Conservation (phyloP, 2,329 filamentous ascomycete genomes). For the Alternaria solani region DNA sequence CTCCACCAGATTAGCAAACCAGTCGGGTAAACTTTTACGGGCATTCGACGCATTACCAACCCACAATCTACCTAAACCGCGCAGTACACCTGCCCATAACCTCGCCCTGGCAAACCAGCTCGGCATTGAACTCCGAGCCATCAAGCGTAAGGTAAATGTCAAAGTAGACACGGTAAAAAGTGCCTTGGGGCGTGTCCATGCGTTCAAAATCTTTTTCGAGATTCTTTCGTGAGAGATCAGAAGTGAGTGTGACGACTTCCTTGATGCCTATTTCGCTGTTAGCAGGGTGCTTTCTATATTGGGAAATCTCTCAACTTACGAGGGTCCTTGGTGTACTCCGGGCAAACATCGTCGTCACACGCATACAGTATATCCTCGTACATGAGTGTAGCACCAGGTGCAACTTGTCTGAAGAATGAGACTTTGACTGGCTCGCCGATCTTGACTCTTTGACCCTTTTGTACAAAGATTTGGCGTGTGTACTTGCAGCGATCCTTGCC, state of each 20-base stretch:
- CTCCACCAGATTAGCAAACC: background rate
- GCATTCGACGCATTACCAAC: no score
- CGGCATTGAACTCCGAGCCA: conserved; percentile 96
- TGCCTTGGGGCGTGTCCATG: conserved; percentile 96
- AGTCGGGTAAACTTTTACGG: background rate
- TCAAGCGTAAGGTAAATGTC: conserved; percentile 88
- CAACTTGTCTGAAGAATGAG: conserved; percentile 97
- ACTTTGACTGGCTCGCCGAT: conserved; percentile 99
- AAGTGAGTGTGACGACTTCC: conserved; percentile 97
- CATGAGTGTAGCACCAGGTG: conserved; percentile 96
- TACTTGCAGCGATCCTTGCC: conserved; percentile 99
- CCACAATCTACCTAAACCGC: conserved; percentile 70
- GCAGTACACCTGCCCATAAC: conserved; percentile 98
- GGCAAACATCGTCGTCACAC: conserved; percentile 97
- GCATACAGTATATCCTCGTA: conserved; percentile 98
- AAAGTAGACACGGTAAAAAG: conserved; percentile 70
- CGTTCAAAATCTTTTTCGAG: conserved; percentile 99
- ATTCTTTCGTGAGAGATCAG: conserved; percentile 96
- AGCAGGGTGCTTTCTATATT: background rate
- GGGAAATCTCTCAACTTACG: conserved; percentile 69
- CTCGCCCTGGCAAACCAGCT: conserved; percentile 98
- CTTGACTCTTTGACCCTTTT: conserved; percentile 98
- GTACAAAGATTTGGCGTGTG: conserved; percentile 96
- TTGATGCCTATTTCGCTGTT: conserved; percentile 78
- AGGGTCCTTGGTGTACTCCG: conserved; percentile 98